Evolutionary conservation across 306 rosid genomes (phyloP).

Genomic region (Rosa lucieae): DNA sequence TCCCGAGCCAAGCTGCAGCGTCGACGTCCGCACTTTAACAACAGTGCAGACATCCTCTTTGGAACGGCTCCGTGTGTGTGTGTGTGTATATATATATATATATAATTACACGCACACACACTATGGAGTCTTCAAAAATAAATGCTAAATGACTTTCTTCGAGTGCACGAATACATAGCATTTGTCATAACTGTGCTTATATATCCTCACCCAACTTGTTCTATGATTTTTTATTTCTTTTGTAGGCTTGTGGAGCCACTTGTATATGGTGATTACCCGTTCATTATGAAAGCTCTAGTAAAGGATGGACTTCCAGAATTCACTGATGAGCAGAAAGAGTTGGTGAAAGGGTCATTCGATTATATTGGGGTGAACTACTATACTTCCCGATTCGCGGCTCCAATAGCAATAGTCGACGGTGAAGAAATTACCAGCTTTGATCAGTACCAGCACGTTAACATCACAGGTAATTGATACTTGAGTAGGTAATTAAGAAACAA

Average conservation of each 20-base stretch:
- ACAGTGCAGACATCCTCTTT: too few relatives aligned
- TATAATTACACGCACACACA: too few relatives aligned
- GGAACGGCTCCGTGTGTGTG: too few relatives aligned
- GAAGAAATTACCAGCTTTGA: neutral
- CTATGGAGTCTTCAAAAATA: too few relatives aligned
- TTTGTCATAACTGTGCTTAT: neutral
- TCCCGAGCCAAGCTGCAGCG: too few relatives aligned
- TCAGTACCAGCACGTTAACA: neutral
- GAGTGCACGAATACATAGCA: too few relatives aligned
- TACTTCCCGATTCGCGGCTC: conserved; percentile 3
- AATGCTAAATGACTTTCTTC: too few relatives aligned
- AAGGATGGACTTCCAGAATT: neutral
- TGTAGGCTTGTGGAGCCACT: conserved; percentile 9
- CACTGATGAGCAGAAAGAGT: neutral
- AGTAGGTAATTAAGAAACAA: neutral
- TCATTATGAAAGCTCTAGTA: neutral
- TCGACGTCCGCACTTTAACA: too few relatives aligned
- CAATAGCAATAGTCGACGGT: neutral
- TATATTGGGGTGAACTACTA: conserved; percentile 11
- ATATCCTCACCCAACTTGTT: neutral
- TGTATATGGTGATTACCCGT: conserved; percentile 3
- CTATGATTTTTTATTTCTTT: neutral
- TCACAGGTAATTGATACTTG: neutral
- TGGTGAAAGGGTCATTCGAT: conserved; percentile 6
- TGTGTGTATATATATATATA: too few relatives aligned